Evolutionary conservation across 2,329 filamentous ascomycete species (phyloP).

Genomic region (Colletotrichum tofieldiae): DNA sequence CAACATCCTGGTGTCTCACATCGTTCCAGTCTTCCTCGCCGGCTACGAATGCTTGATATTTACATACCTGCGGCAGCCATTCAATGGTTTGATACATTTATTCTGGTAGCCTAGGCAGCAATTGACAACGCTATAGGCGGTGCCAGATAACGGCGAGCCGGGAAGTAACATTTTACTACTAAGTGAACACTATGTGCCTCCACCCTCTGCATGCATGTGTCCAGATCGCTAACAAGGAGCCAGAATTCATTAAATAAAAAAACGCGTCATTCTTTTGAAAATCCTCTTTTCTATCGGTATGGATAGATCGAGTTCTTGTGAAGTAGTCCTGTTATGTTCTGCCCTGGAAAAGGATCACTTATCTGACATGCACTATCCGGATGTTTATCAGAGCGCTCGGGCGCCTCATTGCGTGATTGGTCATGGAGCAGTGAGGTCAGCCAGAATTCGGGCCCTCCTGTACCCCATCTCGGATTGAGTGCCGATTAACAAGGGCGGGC

Average conservation of each 20-base stretch:
- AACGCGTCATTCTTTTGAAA: too few relatives aligned
- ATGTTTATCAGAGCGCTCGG: background rate
- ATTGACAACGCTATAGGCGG: background rate
- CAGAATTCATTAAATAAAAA: background rate
- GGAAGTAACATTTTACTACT: too few relatives aligned
- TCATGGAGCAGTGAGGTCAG: background rate
- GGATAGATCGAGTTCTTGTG: too few relatives aligned
- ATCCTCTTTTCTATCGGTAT: too few relatives aligned
- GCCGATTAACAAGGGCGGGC: background rate
- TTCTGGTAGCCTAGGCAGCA: background rate
- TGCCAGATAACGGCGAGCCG: background rate
- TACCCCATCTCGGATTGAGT: background rate
- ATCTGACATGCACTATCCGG: background rate
- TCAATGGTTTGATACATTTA: background rate
- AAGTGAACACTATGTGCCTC: too few relatives aligned
- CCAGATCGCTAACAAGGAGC: too few relatives aligned
- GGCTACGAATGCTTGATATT: background rate
- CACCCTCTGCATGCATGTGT: too few relatives aligned
- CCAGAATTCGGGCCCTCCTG: slow-evolving; percentile 1
- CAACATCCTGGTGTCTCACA: background rate
- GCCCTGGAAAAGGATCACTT: background rate
- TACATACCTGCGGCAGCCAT: background rate
- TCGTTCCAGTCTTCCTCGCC: background rate
- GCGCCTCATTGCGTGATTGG: background rate
- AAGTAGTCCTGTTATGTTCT: background rate